Evolutionary conservation across 2,329 filamentous ascomycete genomes (phyloP).

Genomic region (Aspergillus amoenus): DNA sequence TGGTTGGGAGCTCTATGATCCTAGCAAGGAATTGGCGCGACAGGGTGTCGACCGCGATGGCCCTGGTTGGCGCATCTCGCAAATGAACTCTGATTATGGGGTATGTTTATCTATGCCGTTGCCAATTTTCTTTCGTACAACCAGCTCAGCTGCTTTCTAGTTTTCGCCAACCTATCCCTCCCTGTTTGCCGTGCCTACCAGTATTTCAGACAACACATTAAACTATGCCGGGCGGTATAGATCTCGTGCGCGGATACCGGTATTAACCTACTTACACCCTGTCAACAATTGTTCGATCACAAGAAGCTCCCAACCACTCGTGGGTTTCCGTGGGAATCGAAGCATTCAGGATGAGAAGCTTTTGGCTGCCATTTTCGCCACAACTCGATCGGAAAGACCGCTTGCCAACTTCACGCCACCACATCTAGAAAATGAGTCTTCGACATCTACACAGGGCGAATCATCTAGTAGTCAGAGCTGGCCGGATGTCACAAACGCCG

Average conservation of each 20-base stretch:
- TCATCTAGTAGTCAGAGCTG: slow-evolving; percentile 37
- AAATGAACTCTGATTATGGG: slow-evolving; percentile 83
- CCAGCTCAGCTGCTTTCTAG: slow-evolving; percentile 24
- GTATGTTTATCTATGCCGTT: slow-evolving; percentile 36
- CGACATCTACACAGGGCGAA: slow-evolving; percentile 52
- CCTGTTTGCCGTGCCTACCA: slow-evolving; percentile 77
- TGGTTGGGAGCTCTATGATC: slow-evolving; percentile 83
- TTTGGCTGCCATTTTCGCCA: slow-evolving; percentile 87
- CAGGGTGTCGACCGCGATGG: slow-evolving; percentile 83
- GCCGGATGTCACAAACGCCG: slow-evolving; percentile 59
- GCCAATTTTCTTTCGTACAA: not conserved
- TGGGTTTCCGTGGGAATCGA: slow-evolving; percentile 80
- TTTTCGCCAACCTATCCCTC: slow-evolving; percentile 94
- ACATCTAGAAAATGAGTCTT: slow-evolving; percentile 43
- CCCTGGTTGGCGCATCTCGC: slow-evolving; percentile 83
- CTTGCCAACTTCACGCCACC: slow-evolving; percentile 40
- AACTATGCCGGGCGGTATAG: slow-evolving; percentile 91
- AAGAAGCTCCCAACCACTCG: slow-evolving; percentile 85
- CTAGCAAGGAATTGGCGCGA: slow-evolving; percentile 78
- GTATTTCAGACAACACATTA: slow-evolving; percentile 93
- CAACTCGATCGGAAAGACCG: slow-evolving; percentile 53
- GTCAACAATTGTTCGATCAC: slow-evolving; percentile 97
- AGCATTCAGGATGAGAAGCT: slow-evolving; percentile 96
- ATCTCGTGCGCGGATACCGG: slow-evolving; percentile 83
- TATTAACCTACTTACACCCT: slow-evolving; percentile 89